phyloP scores from a whole-genome alignment of 1,139 yeast genomes.

The Saccharomyces hybrid region DNA sequence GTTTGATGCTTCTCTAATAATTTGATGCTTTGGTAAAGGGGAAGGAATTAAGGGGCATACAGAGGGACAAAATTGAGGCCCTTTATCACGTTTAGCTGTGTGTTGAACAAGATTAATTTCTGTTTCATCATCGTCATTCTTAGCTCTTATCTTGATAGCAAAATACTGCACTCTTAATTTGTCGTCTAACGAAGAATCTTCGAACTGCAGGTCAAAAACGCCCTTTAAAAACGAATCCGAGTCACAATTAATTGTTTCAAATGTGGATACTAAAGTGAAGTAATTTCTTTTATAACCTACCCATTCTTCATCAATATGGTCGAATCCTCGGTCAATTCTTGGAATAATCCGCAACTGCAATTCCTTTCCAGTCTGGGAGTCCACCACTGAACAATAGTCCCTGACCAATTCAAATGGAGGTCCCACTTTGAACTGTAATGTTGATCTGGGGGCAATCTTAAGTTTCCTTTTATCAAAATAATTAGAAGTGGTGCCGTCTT shows the following conservation, averaged over 20 bases:
- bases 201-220: conserved; percentile 13
- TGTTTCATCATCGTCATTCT: conserved; percentile 46
- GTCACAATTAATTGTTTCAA: conserved; percentile 24
- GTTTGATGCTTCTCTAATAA: conserved; percentile 53
- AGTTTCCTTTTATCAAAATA: conserved; percentile 29
- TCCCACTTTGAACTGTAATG: conserved; percentile 58
- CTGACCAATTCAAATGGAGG: conserved; percentile 44
- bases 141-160: conserved; percentile 50
- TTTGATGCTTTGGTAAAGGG: conserved; percentile 47
- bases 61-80: conserved; percentile 59
- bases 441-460: conserved; percentile 54
- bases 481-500: conserved; percentile 27
- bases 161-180: conserved; percentile 41
- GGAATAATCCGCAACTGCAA: conserved; percentile 42
- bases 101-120: conserved; percentile 52
- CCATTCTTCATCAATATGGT: conserved; percentile 48
- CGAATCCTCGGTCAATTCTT: conserved; percentile 62
- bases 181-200: not conserved
- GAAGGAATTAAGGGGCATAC: conserved; percentile 54
- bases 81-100: conserved; percentile 64
- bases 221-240: conserved; percentile 26
- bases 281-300: conserved; percentile 63
- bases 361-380: conserved; percentile 23
- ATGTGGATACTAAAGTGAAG: conserved; percentile 45
- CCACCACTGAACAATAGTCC: conserved; percentile 28